phyloP scores from a whole-genome alignment of 805 yeast species.

The Wickerhamomyces chaumierensis region DNA sequence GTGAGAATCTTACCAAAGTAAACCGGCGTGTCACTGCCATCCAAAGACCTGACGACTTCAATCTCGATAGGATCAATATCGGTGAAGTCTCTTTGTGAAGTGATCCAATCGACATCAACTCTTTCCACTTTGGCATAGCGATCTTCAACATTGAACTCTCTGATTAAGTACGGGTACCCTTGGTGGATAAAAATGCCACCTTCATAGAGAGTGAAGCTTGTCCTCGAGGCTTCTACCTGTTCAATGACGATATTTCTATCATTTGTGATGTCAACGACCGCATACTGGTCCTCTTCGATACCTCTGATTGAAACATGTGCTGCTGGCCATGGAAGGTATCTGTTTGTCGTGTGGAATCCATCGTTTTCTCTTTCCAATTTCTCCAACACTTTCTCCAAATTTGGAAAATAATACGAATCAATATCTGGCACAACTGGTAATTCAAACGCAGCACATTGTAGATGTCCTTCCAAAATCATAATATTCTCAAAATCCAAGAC shows the following conservation, averaged over 20 bases:
- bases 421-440: conserved; percentile 42
- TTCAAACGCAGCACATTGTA: conserved; percentile 93
- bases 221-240: conserved; percentile 79
- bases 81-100: conserved; percentile 84
- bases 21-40: conserved; percentile 42
- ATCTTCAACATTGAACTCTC: conserved; percentile 73
- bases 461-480: conserved; percentile 64
- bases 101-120: conserved; percentile 90
- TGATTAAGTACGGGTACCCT: conserved; percentile 79
- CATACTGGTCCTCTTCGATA: conserved; percentile 69
- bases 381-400: conserved; percentile 16
- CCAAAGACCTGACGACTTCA: conserved; percentile 48
- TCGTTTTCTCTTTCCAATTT: conserved; percentile 28
- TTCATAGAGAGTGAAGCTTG: conserved; percentile 79
- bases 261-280: conserved; percentile 83
- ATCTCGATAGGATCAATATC: conserved; percentile 82
- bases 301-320: conserved; percentile 70
- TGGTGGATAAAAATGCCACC: conserved; percentile 94
- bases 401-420: conserved; percentile 48
- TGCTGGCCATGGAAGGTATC: conserved; percentile 76
- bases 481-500: conserved; percentile 50
- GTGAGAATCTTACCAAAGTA: conserved; percentile 68
- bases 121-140: conserved; percentile 75
- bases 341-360: conserved; percentile 43
- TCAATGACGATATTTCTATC: conserved; percentile 72